Percentiles rank a stretch among this genome's conserved stretches.
These are phyloP conservation scores for Sporothrix sp. DNA, from an alignment of 2,329 filamentous ascomycete genomes.

Conservation along the genomic window DNA sequence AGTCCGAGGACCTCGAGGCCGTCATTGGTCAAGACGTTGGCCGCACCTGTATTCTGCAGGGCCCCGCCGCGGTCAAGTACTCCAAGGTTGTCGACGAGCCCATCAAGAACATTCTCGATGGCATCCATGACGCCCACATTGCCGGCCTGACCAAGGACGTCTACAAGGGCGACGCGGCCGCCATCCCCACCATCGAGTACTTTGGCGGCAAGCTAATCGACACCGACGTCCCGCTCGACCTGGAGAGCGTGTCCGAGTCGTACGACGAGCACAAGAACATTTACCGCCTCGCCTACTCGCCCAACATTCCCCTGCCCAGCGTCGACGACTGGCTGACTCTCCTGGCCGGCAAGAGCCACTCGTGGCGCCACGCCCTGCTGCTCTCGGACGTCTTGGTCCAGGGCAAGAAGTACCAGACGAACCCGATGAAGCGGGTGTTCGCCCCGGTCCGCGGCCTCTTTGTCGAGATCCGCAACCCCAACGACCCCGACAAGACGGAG, in stretches of 20 bases:
- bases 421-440: slow-evolving; percentile 87
- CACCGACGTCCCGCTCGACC: slow-evolving; percentile 59
- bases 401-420: slow-evolving; percentile 93
- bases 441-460: slow-evolving; percentile 76
- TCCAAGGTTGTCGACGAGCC: slow-evolving; percentile 87
- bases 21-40: slow-evolving; percentile 94
- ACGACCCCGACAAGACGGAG: slow-evolving; percentile 71
- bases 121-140: slow-evolving; percentile 84
- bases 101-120: slow-evolving; percentile 86
- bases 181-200: slow-evolving; percentile 83
- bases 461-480: slow-evolving; percentile 76
- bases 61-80: slow-evolving; percentile 84
- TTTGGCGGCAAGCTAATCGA: slow-evolving; percentile 84
- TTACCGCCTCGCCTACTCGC: slow-evolving; percentile 70
- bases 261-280: slow-evolving; percentile 71
- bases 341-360: slow-evolving; percentile 74
- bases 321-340: slow-evolving; percentile 79
- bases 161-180: slow-evolving; percentile 62
- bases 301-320: slow-evolving; percentile 65
- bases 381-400: slow-evolving; percentile 90
- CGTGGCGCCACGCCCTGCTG: slow-evolving; percentile 92
- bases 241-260: slow-evolving; percentile 71
- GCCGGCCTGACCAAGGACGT: slow-evolving; percentile 66
- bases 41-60: slow-evolving; percentile 91
- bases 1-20: slow-evolving; percentile 93